Base-by-base conservation (phyloP, 495 filamentous ascomycete species). In the Recurvomyces mirabilis region DNA sequence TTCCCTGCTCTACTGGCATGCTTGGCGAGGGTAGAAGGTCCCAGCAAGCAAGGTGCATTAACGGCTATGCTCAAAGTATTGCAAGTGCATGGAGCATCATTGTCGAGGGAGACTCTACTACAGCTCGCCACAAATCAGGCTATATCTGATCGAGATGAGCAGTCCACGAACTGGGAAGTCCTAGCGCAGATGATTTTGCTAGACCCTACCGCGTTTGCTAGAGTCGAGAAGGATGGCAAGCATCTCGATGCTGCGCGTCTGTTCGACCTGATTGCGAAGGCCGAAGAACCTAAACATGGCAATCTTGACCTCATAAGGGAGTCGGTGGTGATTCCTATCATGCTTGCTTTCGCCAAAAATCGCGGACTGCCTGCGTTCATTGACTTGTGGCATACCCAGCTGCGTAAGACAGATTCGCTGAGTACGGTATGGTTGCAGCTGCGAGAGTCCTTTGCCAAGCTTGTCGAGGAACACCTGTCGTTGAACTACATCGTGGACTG, bases 351-450 rank as follows among this genome's bases (percentile, higher is more conserved):
- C 56, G 69, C 71, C 23, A 69, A 69, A 24, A 75, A 77, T 39
- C 71, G 84, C 56, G 73, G 86, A 47, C 55, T 91, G 24, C 49
- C 70, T 6, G 69, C 69, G 3, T 91, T 89, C 54, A 62, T 87
- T 52, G 65, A 69, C 23, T 56, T 72, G 12, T 91, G 84, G 84
- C 65, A 74, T 32, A 60, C 66, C 9, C 74, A 81, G 52, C 68
- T 89, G 7, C 53, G 63, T 24, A 20, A 36, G 4, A 23, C 9
- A 19, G 20, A 25, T 10, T 21, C 30, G 3, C 7, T 32, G 9
- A 19, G 17, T 14, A 35, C 13, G n/a, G 19, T 41, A 10, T 52
- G 49, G 49, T 15, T 29, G 7, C 28, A 46, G 13, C 28, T 54
- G 1, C 5, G 19, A n/a, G 5, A 13, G 4, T 21, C 46, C 1